Evolutionary conservation across 306 rosid genomes (phyloP).

Genomic region (Cucurbita ficifolia): DNA sequence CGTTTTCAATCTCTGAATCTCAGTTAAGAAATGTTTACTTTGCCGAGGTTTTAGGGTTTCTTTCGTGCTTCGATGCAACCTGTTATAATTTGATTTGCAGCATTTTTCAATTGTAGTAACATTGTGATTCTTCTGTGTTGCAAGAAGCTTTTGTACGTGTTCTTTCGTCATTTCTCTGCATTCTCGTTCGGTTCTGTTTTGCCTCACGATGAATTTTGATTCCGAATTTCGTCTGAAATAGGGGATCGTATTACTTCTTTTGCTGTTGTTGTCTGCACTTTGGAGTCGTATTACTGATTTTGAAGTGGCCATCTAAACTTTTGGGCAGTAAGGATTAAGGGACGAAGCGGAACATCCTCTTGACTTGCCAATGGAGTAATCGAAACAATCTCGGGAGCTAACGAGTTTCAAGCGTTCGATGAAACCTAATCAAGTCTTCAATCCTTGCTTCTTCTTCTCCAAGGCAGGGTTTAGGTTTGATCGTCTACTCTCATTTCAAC

Average conservation of each 20-base stretch:
- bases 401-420: slow-evolving; percentile 1
- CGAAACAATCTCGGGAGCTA: background rate
- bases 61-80: background rate
- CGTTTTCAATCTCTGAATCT: background rate
- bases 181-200: background rate
- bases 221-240: background rate
- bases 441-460: slow-evolving; percentile 22
- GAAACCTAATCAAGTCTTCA: slow-evolving; percentile 19
- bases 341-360: background rate
- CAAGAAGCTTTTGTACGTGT: background rate
- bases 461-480: slow-evolving; percentile 44
- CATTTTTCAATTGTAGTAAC: background rate
- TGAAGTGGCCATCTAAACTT: background rate
- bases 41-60: background rate
- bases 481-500: background rate
- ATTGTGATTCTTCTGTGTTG: background rate
- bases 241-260: background rate
- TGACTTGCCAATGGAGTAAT: background rate
- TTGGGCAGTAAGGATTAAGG: background rate
- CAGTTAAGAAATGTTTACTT: background rate
- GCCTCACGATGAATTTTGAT: background rate
- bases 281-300: background rate
- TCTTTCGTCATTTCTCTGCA: background rate
- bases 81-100: background rate
- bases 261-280: background rate